Evolutionary conservation across 139 green algal species (phyloP), one percentile per base, ranked within the genome.

Genomic region (Coelastrella sp.): DNA sequence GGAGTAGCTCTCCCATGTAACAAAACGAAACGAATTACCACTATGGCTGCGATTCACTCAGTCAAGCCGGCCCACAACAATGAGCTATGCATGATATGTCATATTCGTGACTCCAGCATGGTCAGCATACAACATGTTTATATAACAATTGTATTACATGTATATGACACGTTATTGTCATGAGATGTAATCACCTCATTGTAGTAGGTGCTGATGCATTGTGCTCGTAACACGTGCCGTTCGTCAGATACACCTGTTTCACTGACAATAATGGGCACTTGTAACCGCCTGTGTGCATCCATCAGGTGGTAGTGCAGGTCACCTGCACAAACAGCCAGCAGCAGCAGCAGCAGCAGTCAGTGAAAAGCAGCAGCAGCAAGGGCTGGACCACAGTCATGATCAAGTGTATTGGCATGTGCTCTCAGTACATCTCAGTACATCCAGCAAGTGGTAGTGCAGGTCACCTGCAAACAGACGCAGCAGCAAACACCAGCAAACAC

Each of bases 281-380:
- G 47, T 7, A 83, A 54, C 14, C 5, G 5, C 5, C 8, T 58
- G 58, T 85, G 80, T 59, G 80, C 80, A 58, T 87, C 60, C 64
- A 79, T 61, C 16, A 89, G 19, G 71, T 89, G 85, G 17, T 75
- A 20, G 73, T 82, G 57, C 47, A 89, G 71, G 73, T 89, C 85
- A 8, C 3, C 58, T 76, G 68, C n/a, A 17, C 5, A 8, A 23
- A n/a, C 7, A 8, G 32, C 32, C 32, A 47, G 32, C 32, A 47
- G 32, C 32, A 71, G 16, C 6, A 7, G n/a, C 2, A 14, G 61
- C 61, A 68, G 11, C 8, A 68, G 8, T 17, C 11, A 68, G 8
- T 68, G 10, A 68, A 68, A 68, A 47, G 32, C 32, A 47, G 32
- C 32, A 47, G 32, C 32, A 47, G 32, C 32, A 47, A 47, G 32